Percentiles rank a stretch among this genome's conserved stretches.
Conservation (phyloP, 2,329 filamentous ascomycete species). For the Neofusicoccum cordaticola region DNA sequence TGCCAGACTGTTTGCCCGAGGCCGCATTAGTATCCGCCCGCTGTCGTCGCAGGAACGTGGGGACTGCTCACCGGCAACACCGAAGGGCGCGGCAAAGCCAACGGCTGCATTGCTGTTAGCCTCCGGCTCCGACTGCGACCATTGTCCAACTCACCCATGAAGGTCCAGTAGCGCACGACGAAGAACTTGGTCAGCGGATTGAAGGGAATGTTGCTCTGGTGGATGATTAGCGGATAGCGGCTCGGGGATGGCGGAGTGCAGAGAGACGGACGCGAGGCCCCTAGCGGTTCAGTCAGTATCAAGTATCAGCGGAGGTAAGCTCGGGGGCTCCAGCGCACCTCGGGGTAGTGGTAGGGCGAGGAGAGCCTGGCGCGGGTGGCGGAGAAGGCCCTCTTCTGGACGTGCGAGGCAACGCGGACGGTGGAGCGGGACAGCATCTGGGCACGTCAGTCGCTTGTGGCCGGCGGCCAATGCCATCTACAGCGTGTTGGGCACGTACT, state of each 20-base stretch:
- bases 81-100: conserved; percentile 35
- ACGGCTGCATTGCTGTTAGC: conserved; percentile 14
- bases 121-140: conserved; percentile 15
- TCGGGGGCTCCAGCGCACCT: conserved; percentile 48
- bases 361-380: conserved; percentile 79
- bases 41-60: background rate
- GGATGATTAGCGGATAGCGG: conserved; percentile 42
- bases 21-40: background rate
- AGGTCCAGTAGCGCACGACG: conserved; percentile 75
- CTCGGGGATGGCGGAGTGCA: background rate
- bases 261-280: conserved; percentile 13
- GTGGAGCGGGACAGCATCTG: conserved; percentile 76
- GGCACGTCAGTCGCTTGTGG: background rate
- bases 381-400: conserved; percentile 92
- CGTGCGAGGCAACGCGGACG: conserved; percentile 61
- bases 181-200: conserved; percentile 91
- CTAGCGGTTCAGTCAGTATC: background rate
- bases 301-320: background rate
- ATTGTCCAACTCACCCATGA: conserved; percentile 58
- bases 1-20: conserved; percentile 57
- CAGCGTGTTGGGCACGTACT: background rate
- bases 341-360: conserved; percentile 97
- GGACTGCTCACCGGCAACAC: conserved; percentile 59
- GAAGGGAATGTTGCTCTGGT: conserved; percentile 93
- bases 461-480: background rate